Percentiles rank a stretch among this genome's conserved stretches.
Conservation (phyloP, 176 grass and related monocot genomes). For the Oryza australiensis region DNA sequence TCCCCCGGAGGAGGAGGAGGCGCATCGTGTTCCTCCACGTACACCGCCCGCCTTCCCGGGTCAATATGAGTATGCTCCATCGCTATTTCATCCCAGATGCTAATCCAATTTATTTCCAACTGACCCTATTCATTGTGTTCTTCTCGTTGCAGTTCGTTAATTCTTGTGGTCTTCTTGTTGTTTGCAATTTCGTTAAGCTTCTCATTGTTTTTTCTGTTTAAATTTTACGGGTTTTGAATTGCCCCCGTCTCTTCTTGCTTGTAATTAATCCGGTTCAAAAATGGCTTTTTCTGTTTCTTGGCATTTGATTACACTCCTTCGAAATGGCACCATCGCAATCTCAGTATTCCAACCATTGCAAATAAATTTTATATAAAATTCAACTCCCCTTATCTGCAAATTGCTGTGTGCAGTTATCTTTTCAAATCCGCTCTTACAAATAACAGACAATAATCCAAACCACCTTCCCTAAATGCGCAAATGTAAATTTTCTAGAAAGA, state of each 20-base stretch:
- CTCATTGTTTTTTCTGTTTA: too few species aligned
- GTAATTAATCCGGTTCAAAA: neutral
- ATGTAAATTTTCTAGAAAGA: too few species aligned
- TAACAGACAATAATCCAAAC: neutral
- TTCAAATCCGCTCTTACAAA: neutral
- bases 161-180: neutral
- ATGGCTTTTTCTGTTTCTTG: neutral
- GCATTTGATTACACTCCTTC: neutral
- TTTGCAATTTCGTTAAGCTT: too few species aligned
- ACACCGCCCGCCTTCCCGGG: constrained; percentile 52
- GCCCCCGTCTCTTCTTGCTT: neutral
- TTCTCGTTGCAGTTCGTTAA: neutral
- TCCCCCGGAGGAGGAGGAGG: constrained; percentile 40
- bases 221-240: too few species aligned
- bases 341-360: neutral
- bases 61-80: constrained; percentile 57
- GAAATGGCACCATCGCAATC: neutral
- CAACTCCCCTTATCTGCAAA: neutral
- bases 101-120: neutral
- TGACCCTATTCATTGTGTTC: neutral
- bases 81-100: too few species aligned
- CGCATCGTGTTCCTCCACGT: constrained; percentile 66
- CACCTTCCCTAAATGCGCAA: neutral
- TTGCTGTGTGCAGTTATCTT: neutral
- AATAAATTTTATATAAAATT: too few species aligned